Percentiles rank a stretch among this genome's conserved stretches.
Conservation (phyloP, 2,329 filamentous ascomycete genomes). For the Leptoxyphium fumago region DNA sequence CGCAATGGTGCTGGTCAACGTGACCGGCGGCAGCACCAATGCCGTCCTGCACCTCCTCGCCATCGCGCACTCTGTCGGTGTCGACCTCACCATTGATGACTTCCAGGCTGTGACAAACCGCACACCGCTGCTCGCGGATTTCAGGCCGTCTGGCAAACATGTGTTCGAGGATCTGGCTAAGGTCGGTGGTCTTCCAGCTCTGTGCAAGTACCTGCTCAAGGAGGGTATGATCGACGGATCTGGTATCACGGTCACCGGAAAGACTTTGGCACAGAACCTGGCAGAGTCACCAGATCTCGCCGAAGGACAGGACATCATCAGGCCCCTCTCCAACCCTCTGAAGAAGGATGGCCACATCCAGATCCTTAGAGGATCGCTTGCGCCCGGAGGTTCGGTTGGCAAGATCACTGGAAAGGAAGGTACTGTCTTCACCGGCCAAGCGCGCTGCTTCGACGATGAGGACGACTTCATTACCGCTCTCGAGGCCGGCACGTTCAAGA, state of each 20-base stretch:
- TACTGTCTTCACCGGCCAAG: slow-evolving; percentile 50
- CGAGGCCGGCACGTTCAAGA: slow-evolving; percentile 53
- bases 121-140: slow-evolving; percentile 35
- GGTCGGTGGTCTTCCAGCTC: slow-evolving; percentile 35
- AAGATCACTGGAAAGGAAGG: slow-evolving; percentile 71
- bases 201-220: slow-evolving; percentile 35
- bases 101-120: slow-evolving; percentile 37
- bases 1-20: slow-evolving; percentile 36
- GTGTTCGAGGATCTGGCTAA: slow-evolving; percentile 45
- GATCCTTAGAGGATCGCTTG: slow-evolving; percentile 54
- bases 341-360: slow-evolving; percentile 59
- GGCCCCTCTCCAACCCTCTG: slow-evolving; percentile 52
- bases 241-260: slow-evolving; percentile 36
- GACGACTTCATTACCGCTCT: slow-evolving; percentile 54
- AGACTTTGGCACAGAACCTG: slow-evolving; percentile 35
- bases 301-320: slow-evolving; percentile 54
- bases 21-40: slow-evolving; percentile 37
- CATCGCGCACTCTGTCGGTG: slow-evolving; percentile 35
- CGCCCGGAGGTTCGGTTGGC: slow-evolving; percentile 55
- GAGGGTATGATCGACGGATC: slow-evolving; percentile 35
- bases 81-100: slow-evolving; percentile 37
- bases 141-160: slow-evolving; percentile 39
- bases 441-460: slow-evolving; percentile 55
- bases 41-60: slow-evolving; percentile 37
- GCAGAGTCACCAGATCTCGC: slow-evolving; percentile 49